Base-by-base conservation (phyloP, 2,329 filamentous ascomycete species). In the Aspergillus fumigatus region DNA sequence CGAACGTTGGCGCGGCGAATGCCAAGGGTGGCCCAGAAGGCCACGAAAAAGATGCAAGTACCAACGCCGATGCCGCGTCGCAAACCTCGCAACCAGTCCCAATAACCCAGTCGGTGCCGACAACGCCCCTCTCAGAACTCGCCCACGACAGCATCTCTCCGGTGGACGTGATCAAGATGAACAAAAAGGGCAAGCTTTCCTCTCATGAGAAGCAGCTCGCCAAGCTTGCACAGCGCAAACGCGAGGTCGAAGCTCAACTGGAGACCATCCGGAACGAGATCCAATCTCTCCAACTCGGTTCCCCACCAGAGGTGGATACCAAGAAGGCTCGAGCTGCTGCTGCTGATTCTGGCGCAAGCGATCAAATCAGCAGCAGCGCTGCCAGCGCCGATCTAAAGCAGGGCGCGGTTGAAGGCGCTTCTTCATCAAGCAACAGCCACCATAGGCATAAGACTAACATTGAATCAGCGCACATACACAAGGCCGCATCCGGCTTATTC, bases 151-250 rank as follows among this genome's bases (percentile, higher is more conserved):
- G 64, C 41, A 52, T 65, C 9, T 52, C 67, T 0, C 57, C 65
- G 1, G 54, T 59, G 2, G 68, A 73, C 14, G 23, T 67, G 26
- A 68, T 68, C 48, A 54, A 65, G 54, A 62, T 59, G 40, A 66
- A 62, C 50, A 67, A 68, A 40, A 69, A 67, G 23, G 65, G 63
- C 54, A 73, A 73, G 50, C 64, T 70, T 32, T 67, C 63, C 1
- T 68, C 70, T 47, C 69, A 77, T 41, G 75, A 77, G 52, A 77
- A 75, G 57, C 74, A 78, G n/a, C 65, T 79, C 17, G 67, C 70
- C 40, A 78, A 77, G 56, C 64, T 78, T 4, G 67, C 72, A 2
- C 66, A 74, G n/a, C 70, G 71, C 26, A 76, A 76, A 64, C 69
- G 68, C 47, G 67, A 73, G 43, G 59, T 77, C 26, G 70, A 77